These are phyloP conservation scores for Kingdonia uniflora DNA, from an alignment of 164 flowering plant genomes.

Conservation along the genomic window DNA sequence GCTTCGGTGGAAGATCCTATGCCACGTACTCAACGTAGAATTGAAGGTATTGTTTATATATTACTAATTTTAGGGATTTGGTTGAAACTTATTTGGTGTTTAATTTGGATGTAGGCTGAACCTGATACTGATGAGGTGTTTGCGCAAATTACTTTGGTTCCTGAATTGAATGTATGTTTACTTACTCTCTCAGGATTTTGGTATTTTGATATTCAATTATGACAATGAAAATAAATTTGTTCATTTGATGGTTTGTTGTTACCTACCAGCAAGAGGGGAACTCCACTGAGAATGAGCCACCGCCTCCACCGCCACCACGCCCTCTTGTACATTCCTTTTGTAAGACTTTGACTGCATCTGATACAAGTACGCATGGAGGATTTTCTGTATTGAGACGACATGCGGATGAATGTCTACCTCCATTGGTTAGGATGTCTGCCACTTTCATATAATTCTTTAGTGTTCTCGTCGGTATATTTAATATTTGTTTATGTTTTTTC, in stretches of 20 bases:
- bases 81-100: not conserved
- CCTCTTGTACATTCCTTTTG: conserved; percentile 86
- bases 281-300: conserved; percentile 38
- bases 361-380: conserved; percentile 96
- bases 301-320: conserved; percentile 40
- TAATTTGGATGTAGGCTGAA: conserved; percentile 40
- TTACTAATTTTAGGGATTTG: too few species aligned
- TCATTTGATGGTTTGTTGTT: not conserved
- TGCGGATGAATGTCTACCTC: conserved; percentile 95
- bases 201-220: conserved; percentile 16
- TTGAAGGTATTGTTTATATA: conserved; percentile 40
- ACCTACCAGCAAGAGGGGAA: conserved; percentile 67
- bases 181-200: conserved; percentile 7
- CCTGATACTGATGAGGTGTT: conserved; percentile 82
- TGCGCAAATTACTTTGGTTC: conserved; percentile 72
- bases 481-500: not conserved
- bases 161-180: conserved; percentile 45
- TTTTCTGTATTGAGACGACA: conserved; percentile 85
- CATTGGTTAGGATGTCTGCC: conserved; percentile 44
- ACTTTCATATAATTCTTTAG: not conserved
- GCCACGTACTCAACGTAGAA: conserved; percentile 64
- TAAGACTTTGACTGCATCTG: conserved; percentile 90
- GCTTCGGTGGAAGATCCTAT: conserved; percentile 68
- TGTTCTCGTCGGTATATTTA: too few species aligned
- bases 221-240: not conserved